Conservation (phyloP, 495 filamentous ascomycete genomes). For the Talaromyces stipitatus region DNA sequence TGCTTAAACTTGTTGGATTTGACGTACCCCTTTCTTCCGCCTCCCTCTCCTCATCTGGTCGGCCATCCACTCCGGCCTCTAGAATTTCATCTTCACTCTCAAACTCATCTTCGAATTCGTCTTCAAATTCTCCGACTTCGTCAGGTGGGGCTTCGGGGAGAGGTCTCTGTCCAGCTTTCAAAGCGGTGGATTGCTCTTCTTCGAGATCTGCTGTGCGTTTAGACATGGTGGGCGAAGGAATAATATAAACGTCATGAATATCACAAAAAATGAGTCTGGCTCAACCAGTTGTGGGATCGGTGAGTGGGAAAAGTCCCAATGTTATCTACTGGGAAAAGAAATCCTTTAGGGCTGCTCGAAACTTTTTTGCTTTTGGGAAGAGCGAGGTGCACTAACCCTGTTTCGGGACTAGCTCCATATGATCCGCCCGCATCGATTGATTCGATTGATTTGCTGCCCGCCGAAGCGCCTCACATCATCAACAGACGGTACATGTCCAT, state of each 20-base stretch:
- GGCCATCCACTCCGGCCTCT: constrained; percentile 87
- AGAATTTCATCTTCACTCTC: constrained; percentile 95
- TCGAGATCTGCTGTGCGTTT: constrained; percentile 57
- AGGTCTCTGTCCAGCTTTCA: constrained; percentile 65
- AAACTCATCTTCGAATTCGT: constrained; percentile 94
- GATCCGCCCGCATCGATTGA: constrained; percentile 5
- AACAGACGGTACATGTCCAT: background rate
- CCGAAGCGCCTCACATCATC: background rate
- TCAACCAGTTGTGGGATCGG: constrained; percentile 14
- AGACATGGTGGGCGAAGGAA: constrained; percentile 45
- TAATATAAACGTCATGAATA: constrained; percentile 8
- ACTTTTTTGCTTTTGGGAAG: constrained; percentile 24
- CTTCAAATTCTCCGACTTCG: constrained; percentile 85
- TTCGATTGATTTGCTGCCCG: background rate
- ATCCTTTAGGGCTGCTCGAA: constrained; percentile 23
- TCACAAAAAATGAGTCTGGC: background rate
- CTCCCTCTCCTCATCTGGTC: constrained; percentile 87
- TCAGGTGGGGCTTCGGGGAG: constrained; percentile 34
- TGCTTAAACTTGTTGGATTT: constrained; percentile 1
- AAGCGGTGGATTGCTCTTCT: constrained; percentile 45
- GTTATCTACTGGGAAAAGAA: background rate
- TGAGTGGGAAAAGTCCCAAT: constrained; percentile 15
- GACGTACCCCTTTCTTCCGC: constrained; percentile 64
- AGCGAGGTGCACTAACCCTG: constrained; percentile 24
- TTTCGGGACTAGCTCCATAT: constrained; percentile 29